Base-by-base conservation (phyloP, 192 early-diverging fungal genomes). In the Coemansia sp. region DNA sequence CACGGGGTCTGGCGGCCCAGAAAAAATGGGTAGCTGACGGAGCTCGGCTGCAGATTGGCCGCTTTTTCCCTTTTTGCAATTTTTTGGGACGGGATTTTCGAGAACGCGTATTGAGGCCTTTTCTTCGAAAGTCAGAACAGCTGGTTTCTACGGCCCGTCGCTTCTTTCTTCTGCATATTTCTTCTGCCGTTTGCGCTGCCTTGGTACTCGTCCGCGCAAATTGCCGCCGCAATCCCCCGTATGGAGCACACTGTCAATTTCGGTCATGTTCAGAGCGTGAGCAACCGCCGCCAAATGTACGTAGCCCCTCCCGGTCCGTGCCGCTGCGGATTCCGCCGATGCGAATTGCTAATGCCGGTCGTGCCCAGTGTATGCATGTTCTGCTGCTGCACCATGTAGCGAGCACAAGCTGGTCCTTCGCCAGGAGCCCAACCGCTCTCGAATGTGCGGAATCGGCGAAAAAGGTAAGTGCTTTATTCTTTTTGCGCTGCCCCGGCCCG, bases 361-460 rank as follows among this genome's bases (percentile, higher is more conserved):
- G 8, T 8, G 19, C 19, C 15, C 34, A n/a, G 34, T 35, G 9
- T 2, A 35, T 53, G 20, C 35, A 26, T 35, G 1, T 32, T 21
- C 7, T 38, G n/a, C 34, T 53, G 14, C 26, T n/a, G n/a, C n/a
- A n/a, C 12, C 25, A 22, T 55, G 55, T 66, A 62, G 67, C 34
- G 70, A 77, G 43, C 84, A 83, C 66, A 64, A 63, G 21, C 78
- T 92, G 23, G 80, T 85, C 46, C 78, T 94, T 17, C 78, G 86
- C 8, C 93, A 95, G 64, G 85, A 93, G 78, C 93, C 93, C 28
- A 85, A 87, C 64, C 91, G 90, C 78, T 89, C 90, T 15, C 82
- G 93, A 54, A 88, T 93, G 82, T 95, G 93, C 65, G 90, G 93
- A 51, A 90, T 92, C 65, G 90, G 89, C 55, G 93, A 92, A 63